These are phyloP conservation scores for Alternaria panax DNA, from an alignment of 2,329 filamentous ascomycete species.

Conservation along the genomic window DNA sequence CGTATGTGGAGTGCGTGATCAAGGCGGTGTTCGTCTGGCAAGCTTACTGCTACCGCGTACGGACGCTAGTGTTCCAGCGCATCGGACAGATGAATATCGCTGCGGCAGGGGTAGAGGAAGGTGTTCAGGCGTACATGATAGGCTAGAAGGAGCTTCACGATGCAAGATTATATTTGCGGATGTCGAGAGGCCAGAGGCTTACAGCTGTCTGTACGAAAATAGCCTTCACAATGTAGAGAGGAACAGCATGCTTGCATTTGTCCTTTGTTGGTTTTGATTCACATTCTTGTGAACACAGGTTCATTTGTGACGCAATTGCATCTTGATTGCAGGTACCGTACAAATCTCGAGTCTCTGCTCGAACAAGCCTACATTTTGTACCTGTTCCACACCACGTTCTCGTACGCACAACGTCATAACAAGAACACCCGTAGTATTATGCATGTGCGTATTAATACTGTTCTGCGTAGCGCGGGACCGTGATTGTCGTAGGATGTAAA, in stretches of 20 bases:
- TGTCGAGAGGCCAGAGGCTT: neutral
- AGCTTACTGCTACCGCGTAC: conserved; percentile 2
- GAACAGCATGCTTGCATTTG: neutral
- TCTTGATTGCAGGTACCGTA: neutral
- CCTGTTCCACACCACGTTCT: neutral
- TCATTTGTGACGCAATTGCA: neutral
- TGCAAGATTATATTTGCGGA: neutral
- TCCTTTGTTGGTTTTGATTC: neutral
- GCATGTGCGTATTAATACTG: neutral
- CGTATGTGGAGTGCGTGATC: conserved; percentile 1
- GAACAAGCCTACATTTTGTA: neutral
- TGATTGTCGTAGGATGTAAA: neutral
- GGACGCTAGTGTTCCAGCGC: neutral
- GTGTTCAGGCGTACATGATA: neutral
- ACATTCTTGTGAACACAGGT: neutral
- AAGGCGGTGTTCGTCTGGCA: conserved; percentile 5
- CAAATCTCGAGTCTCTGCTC: neutral
- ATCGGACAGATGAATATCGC: neutral
- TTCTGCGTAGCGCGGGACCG: neutral
- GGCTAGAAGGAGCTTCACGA: neutral
- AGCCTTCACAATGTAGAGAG: neutral
- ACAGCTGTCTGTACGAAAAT: neutral
- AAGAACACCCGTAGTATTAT: neutral
- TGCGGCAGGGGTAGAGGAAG: neutral
- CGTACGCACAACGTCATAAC: too few species aligned